Base-by-base conservation (phyloP, 441 rosid genomes). In the Adansonia gregorii region DNA sequence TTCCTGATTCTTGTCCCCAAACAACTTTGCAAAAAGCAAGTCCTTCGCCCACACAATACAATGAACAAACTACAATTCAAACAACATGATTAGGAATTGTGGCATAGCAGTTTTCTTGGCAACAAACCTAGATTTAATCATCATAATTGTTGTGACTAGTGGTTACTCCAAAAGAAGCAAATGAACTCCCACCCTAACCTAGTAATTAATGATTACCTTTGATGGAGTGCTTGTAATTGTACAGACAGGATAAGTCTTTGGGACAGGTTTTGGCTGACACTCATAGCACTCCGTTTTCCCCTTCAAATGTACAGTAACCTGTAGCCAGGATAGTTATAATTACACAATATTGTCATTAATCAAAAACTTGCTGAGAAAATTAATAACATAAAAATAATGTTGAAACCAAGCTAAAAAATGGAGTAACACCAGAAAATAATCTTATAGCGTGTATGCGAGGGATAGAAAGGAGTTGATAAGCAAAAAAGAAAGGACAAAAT, bases 21-120 rank as follows among this genome's bases (percentile, higher is more conserved):
- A 93, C 86, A 94, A 80, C 88, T 96, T 94, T 0, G 98, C 94
- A 87, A 96, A 96, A 78, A 96, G 71, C 72, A 96, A 85, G 69
- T 96, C 99, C 83, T 93, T 96, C 9, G 99, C 98, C 99, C 99
- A 96, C n/a, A 96, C 99, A 75, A 96, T 87, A 83, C 99, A 96
- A 84, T 96, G 99, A 85, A 96, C 94, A 89, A 96, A 96, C 99
- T 96, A 89, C 88, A 85, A 69, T 56, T 27, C 19, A 78, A 82
- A 72, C 65, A 68, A 76, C 10, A 15, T 71, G 15, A 74, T 76
- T 73, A 78, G 59, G 24, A 58, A 6, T 52, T 24, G 60, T 8
- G 55, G 67, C 48, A n/a, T 35, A 75, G 24, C 4, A 43, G 31
- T 45, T 70, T 59, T 27, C 24, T 5, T 8, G 52, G 71, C 22